Evolutionary conservation across 2,329 filamentous ascomycete genomes (phyloP).

Genomic region (Capronia coronata): DNA sequence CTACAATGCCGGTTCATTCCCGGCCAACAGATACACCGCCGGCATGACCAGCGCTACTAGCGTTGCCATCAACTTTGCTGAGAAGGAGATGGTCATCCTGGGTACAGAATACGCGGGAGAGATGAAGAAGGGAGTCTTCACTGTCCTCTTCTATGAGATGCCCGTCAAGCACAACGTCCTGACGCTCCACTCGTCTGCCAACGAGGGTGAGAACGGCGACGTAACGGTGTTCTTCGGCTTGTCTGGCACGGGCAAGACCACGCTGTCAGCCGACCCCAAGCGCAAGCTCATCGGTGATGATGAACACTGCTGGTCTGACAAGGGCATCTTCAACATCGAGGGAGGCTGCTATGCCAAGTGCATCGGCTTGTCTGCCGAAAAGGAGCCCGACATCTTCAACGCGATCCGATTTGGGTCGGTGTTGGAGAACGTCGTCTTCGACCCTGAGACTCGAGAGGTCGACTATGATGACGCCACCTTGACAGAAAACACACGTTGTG

Average conservation of each 20-base stretch:
- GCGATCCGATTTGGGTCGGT: conserved; percentile 96
- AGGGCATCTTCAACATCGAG: conserved; percentile 98
- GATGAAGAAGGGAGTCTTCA: conserved; percentile 99
- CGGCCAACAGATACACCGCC: conserved; percentile 93
- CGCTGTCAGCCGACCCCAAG: conserved; percentile 92
- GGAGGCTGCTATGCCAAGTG: conserved; percentile 99
- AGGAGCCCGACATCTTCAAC: conserved; percentile 96
- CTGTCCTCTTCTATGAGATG: conserved; percentile 99
- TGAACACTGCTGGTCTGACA: conserved; percentile 99
- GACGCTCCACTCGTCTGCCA: conserved; percentile 96
- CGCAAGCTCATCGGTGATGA: conserved; percentile 95
- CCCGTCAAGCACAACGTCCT: conserved; percentile 99
- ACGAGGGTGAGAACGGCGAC: conserved; percentile 89
- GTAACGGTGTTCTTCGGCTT: conserved; percentile 99
- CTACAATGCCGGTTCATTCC: conserved; percentile 98
- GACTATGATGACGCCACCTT: conserved; percentile 94
- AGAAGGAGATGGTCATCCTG: conserved; percentile 99
- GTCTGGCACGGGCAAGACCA: conserved; percentile 98
- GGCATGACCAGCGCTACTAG: conserved; percentile 99
- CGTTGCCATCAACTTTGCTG: conserved; percentile 96
- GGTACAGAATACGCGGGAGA: conserved; percentile 97
- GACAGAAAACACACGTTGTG: conserved; percentile 96
- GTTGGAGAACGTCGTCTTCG: conserved; percentile 97
- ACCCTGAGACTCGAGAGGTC: conserved; percentile 78
- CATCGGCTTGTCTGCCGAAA: conserved; percentile 93